Base-by-base conservation (phyloP, 2,329 filamentous ascomycete genomes). In the Spiromastix sp. region DNA sequence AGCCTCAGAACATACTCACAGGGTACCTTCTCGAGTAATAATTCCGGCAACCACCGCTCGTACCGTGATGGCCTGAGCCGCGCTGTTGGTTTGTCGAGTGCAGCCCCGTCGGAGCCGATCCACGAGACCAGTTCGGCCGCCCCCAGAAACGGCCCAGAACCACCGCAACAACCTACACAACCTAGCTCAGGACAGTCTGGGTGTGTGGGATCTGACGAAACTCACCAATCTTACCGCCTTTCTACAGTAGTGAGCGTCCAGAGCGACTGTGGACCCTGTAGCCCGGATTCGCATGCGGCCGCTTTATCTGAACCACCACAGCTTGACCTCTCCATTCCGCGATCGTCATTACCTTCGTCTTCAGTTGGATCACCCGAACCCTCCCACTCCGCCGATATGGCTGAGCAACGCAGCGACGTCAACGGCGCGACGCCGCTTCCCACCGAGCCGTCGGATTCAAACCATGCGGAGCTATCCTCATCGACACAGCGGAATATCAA, bases 1-100 rank as follows among this genome's bases (percentile, higher is more conserved):
- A 57, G 58, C 47, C 50, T 63, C 37, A 55, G 58, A 37, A 50
- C 56, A 26, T 59, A 59, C 44, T 57, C 57, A 2, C 52, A 60
- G 30, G 51, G 48, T 35, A 49, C 54, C 40, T 42, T 48, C 39
- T 45, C 45, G 30, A 34, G 43, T 34, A 44, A 44, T 28, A 42
- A 46, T 27, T 40, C 49, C 21, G 42, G 36, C 36, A 37, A 42
- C 16, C 48, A 51, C 32, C 55, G 50, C 20, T 48, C 50, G 22
- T 47, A 54, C 41, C 57, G 55, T 35, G 55, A 56, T 39, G 57
- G 55, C 38, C 39, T 61, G 21, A 53, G 52, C 36, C 57, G 59
- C 38, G 48, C 60, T 20, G 51, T 59, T 27, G 57, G 56, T 45
- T 41, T 57, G 37, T 52, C 52, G 18, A 50, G 54, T 15, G 45